Evolutionary conservation across 441 rosid genomes (phyloP).

Genomic region (Bruguiera hainesii): DNA sequence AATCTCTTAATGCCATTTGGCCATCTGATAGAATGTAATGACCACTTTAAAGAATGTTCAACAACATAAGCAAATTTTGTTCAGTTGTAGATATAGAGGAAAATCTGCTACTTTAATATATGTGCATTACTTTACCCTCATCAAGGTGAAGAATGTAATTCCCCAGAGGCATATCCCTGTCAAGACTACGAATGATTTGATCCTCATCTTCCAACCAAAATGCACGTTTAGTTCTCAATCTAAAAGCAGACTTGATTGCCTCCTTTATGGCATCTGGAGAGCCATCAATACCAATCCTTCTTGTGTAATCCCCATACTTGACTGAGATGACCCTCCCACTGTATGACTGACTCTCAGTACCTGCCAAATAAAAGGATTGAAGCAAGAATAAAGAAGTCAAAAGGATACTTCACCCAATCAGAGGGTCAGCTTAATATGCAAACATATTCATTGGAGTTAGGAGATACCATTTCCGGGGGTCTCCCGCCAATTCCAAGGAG

Average conservation of each 20-base stretch:
- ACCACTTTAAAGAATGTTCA: not conserved
- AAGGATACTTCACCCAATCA: constrained; percentile 5
- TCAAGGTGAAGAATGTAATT: constrained; percentile 82
- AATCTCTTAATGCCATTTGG: too few relatives aligned
- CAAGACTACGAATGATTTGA: constrained; percentile 73
- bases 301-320: constrained; percentile 80
- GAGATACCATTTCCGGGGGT: constrained; percentile 71
- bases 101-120: not conserved
- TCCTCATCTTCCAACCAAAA: constrained; percentile 99
- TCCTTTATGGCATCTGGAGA: constrained; percentile 84
- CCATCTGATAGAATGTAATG: not conserved
- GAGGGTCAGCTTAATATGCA: not conserved
- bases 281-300: constrained; percentile 93
- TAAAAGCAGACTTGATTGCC: constrained; percentile 77
- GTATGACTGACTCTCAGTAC: constrained; percentile 51
- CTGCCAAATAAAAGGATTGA: constrained; percentile 24
- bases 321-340: constrained; percentile 92
- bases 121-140: constrained; percentile 48
- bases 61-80: too few relatives aligned
- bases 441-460: constrained; percentile 32
- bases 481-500: constrained; percentile 99
- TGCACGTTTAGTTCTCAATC: constrained; percentile 78
- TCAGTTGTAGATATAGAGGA: too few relatives aligned
- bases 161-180: constrained; percentile 93
- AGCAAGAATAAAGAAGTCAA: not conserved